phyloP scores from a whole-genome alignment of 441 rosid genomes.

The Daphne laureola region DNA sequence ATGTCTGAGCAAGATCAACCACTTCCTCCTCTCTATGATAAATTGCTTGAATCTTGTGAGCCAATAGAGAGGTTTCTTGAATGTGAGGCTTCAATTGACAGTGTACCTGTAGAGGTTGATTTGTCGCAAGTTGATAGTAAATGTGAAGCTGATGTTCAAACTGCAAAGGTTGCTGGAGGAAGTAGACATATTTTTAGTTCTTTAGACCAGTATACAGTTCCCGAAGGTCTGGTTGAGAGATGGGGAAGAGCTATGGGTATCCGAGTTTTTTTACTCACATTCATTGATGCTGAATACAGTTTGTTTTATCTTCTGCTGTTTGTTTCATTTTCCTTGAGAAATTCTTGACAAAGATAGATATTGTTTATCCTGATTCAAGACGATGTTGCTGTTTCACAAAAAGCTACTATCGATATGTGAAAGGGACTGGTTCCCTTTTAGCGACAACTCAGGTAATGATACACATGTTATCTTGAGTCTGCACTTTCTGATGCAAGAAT shows the following conservation, averaged over 20 bases:
- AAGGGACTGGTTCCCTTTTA: constrained; percentile 91
- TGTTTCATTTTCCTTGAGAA: constrained; percentile 6
- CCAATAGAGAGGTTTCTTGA: constrained; percentile 74
- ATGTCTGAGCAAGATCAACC: constrained; percentile 24
- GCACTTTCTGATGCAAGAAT: no score
- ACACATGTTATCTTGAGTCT: no score
- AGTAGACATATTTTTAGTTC: constrained; percentile 15
- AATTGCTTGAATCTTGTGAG: constrained; percentile 51
- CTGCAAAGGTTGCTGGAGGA: constrained; percentile 25
- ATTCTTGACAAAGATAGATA: constrained; percentile 51
- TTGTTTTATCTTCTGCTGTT: background rate
- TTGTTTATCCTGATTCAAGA: constrained; percentile 82
- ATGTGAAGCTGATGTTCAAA: constrained; percentile 22
- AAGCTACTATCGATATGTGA: constrained; percentile 86
- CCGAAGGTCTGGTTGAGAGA: constrained; percentile 66
- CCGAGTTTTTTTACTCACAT: constrained; percentile 18
- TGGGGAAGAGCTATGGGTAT: constrained; percentile 99
- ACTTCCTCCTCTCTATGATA: constrained; percentile 36
- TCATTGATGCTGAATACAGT: constrained; percentile 7
- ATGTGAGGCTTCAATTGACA: constrained; percentile 24
- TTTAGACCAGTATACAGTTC: constrained; percentile 54
- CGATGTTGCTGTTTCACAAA: constrained; percentile 95
- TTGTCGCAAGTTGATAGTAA: constrained; percentile 13
- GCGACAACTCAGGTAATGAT: constrained; percentile 65
- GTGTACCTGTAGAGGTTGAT: constrained; percentile 19